Evolutionary conservation across 1,284 basidiomycete species (phyloP), one percentile per base, ranked within the genome.

Genomic region (Ceratobasidium papillatum): DNA sequence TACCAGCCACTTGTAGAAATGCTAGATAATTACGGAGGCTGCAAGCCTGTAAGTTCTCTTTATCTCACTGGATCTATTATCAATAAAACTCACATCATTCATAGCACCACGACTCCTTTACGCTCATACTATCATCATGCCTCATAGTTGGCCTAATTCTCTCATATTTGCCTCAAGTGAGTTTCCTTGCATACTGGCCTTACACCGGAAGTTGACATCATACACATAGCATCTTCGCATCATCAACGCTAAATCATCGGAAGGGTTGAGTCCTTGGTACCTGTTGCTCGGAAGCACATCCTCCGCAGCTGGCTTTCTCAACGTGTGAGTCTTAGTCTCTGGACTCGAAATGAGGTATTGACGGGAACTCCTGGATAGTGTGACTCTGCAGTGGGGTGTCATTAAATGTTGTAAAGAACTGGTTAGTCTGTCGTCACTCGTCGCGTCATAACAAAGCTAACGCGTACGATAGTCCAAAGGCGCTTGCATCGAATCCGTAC

Each of bases 261-360:
- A 96, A 78, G 96, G 96, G 0, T 90, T 98, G 77, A 95, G 93
- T 76, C 94, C 95, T 68, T 94, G 94, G 90, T 99, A 94, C 81
- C 84, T 99, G n/a, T 86, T 99, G 1, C 87, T 99, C 0, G 98
- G 98, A 11, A 92, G 93, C 74, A 97, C 94, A 0, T 93, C 92
- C 11, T 88, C 89, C 17, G 91, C 92, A 0, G 90, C 93, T 0
- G 91, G 88, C 0, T 88, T 95, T 87, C 84, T 96, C 66, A 96
- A 96, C 80, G 89, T 96, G 88, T 93, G 78, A 64, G 88, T 56
- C 11, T 22, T 0, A n/a, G 19, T 32, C 41, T 1, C 36, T 36
- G 22, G 22, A 25, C 45, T 30, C 63, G 30, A 43, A 45, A 54
- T 58, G 41, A 45, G 32, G 58, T 8, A 38, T 14, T 36, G 41